Conservation (phyloP, 345 rosid genomes). For the Raphanus sativus region DNA sequence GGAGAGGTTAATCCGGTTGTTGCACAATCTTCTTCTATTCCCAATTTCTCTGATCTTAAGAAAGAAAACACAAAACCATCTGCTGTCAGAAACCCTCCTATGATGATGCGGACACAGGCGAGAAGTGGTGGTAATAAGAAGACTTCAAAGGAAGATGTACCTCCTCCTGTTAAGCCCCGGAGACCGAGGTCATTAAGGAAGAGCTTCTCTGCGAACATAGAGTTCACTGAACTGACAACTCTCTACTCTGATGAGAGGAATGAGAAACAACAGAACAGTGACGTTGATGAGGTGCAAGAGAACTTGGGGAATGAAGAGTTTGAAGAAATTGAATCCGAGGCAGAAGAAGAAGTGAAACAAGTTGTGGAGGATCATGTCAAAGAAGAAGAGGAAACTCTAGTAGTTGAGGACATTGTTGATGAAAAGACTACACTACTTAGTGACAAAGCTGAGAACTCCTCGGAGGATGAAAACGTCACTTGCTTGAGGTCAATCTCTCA, state of each 20-base stretch:
- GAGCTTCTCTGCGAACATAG: slow-evolving; percentile 57
- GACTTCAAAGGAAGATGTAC: slow-evolving; percentile 56
- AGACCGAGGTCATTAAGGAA: slow-evolving; percentile 62
- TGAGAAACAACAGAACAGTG: slow-evolving; percentile 56
- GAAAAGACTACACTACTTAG: slow-evolving; percentile 41
- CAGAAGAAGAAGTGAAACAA: slow-evolving; percentile 28
- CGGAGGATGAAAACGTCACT: slow-evolving; percentile 57
- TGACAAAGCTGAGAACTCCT: not conserved
- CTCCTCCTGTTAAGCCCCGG: slow-evolving; percentile 49
- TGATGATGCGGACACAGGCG: slow-evolving; percentile 48
- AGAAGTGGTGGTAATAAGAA: slow-evolving; percentile 62
- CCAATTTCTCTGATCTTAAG: slow-evolving; percentile 80
- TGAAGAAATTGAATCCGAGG: slow-evolving; percentile 51
- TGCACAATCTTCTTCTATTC: slow-evolving; percentile 62
- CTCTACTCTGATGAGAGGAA: slow-evolving; percentile 47
- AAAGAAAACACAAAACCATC: slow-evolving; percentile 88
- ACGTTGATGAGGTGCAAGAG: slow-evolving; percentile 51
- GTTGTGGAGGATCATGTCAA: slow-evolving; percentile 44
- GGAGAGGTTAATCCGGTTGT: slow-evolving; percentile 56
- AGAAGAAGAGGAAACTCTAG: slow-evolving; percentile 49
- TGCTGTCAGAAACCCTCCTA: slow-evolving; percentile 46
- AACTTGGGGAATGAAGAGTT: slow-evolving; percentile 44
- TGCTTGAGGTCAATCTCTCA: slow-evolving; percentile 55
- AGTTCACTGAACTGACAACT: slow-evolving; percentile 50
- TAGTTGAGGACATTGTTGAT: slow-evolving; percentile 35